Percentiles rank a stretch among this genome's conserved stretches.
Conservation (phyloP, 116 monocot genomes). For the Dioscorea cayenensis region DNA sequence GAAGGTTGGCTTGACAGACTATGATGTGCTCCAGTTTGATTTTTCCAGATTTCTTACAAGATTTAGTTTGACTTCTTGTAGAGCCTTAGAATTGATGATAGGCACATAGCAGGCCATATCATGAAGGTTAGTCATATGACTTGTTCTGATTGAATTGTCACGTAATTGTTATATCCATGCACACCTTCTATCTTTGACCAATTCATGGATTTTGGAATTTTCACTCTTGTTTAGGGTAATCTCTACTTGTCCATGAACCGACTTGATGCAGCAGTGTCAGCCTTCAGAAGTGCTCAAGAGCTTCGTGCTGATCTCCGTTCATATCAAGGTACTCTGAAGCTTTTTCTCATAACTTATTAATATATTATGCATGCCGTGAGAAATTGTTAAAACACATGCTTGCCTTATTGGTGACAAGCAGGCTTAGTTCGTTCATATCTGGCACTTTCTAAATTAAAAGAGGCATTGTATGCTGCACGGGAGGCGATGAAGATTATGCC, state of each 20-base stretch:
- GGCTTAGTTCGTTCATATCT: conserved; percentile 94
- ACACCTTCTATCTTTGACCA: neutral
- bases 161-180: neutral
- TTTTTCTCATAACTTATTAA: neutral
- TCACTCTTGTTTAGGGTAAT: conserved; percentile 50
- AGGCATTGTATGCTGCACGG: conserved; percentile 85
- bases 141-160: neutral
- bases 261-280: conserved; percentile 79
- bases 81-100: conserved; percentile 88
- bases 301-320: conserved; percentile 85
- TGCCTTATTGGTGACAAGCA: conserved; percentile 19
- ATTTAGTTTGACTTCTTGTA: conserved; percentile 23
- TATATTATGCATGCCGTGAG: neutral
- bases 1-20: conserved; percentile 43
- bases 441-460: conserved; percentile 78
- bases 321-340: conserved; percentile 58
- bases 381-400: neutral
- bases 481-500: conserved; percentile 51
- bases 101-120: conserved; percentile 81
- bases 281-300: conserved; percentile 93
- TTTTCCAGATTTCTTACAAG: conserved; percentile 1
- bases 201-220: neutral
- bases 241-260: conserved; percentile 66
- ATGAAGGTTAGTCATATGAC: conserved; percentile 59
- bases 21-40: neutral